A percentile compares a stretch with the other conserved stretches of the same genome.
Evolutionary conservation across 192 early-diverging fungal genomes (phyloP).

Genomic region (Kickxella alabastrina): DNA sequence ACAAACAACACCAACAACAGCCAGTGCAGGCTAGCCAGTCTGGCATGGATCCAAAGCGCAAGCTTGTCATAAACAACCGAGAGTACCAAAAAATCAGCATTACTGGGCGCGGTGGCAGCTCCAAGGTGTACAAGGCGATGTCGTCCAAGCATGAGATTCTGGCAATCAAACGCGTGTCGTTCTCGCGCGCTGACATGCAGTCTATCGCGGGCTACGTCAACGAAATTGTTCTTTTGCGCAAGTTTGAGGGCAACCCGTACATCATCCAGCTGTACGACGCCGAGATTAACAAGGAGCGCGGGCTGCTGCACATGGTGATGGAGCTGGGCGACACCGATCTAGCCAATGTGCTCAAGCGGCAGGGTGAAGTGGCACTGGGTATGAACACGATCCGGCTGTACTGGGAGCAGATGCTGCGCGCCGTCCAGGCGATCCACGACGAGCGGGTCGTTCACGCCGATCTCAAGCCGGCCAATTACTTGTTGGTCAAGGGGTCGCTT

Average conservation of each 20-base stretch:
- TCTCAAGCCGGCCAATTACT: constrained; percentile 94
- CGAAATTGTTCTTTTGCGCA: constrained; percentile 74
- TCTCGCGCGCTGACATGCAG: constrained; percentile 60
- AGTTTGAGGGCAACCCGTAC: constrained; percentile 58
- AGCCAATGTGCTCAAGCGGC: constrained; percentile 56
- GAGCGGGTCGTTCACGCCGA: constrained; percentile 89
- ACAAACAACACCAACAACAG: constrained; percentile 4
- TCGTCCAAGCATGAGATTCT: constrained; percentile 59
- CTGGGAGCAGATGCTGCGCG: constrained; percentile 91
- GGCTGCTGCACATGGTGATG: constrained; percentile 73
- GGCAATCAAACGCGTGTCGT: constrained; percentile 82
- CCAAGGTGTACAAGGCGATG: constrained; percentile 88
- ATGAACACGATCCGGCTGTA: constrained; percentile 75
- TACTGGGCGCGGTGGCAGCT: constrained; percentile 82
- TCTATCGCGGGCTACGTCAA: constrained; percentile 74
- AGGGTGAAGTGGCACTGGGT: constrained; percentile 55
- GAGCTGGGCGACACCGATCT: constrained; percentile 92
- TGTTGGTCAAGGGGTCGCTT: constrained; percentile 76
- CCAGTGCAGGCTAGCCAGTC: background rate
- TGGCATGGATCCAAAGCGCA: constrained; percentile 40
- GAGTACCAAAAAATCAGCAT: constrained; percentile 51
- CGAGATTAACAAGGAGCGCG: constrained; percentile 62
- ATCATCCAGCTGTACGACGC: constrained; percentile 79
- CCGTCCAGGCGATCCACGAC: constrained; percentile 84
- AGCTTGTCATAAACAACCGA: constrained; percentile 42